Base-by-base conservation (phyloP, 2,329 filamentous ascomycete genomes). In the Fusarium clavum region DNA sequence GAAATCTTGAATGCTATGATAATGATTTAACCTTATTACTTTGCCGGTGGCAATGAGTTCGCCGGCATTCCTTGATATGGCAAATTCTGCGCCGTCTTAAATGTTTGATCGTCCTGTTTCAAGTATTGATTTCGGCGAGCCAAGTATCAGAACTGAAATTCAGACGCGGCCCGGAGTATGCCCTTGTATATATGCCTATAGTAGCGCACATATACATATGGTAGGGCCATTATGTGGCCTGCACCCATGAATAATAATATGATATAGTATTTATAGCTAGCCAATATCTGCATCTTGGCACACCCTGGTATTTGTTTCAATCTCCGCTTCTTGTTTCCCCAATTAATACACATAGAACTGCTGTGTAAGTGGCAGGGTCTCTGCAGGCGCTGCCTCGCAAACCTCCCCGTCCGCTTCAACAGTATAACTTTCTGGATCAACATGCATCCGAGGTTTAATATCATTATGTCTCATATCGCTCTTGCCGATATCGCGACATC, bases 391-490 rank as follows among this genome's bases (percentile, higher is more conserved):
- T 0, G 93, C 93, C 44, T 83, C 86, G 77, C 92, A 94, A 38
- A 90, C 83, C 79, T 87, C 81, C 0, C 93, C 94, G 80, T 97
- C 94, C 3, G 94, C 94, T 82, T 95, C 90, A 27, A 98, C 94
- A 18, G 85, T 87, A 82, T 98, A 98, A 76, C 88, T 90, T 85
- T 98, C 95, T 8, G 95, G 92, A 79, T 98, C 94, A 64, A 98
- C 94, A 75, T 85, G 90, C 93, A 98, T 98, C 82, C 86, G 89
- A 16, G 95, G 95, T 88, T 89, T 94, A 57, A 81, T 81, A 76
- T 94, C 90, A 79, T 98, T 98, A 80, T 89, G 94, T 77, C 93
- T 94, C 94, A 98, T 97, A 80, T 98, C 92, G 74, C 81, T 85
- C 86, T 98, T 98, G 45, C 90, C 85, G 46, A 97, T 86, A 32